Evolutionary conservation across 2,329 filamentous ascomycete genomes (phyloP).

Genomic region (Fusarium hostae): DNA sequence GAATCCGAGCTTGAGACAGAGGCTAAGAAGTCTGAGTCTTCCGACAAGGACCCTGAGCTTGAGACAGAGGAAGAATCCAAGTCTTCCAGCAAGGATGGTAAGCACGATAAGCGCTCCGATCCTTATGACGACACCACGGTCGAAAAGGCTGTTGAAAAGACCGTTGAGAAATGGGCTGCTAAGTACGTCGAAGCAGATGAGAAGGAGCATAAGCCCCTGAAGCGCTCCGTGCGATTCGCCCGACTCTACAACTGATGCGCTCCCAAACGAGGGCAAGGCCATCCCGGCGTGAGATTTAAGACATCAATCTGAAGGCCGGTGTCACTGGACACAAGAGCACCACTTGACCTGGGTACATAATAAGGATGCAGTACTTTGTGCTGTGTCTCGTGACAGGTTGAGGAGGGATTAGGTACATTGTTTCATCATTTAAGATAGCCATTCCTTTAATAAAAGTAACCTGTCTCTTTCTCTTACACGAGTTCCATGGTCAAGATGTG

Average conservation of each 20-base stretch:
- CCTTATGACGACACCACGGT: conserved; percentile 21
- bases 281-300: neutral
- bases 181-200: conserved; percentile 16
- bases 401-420: conserved; percentile 29
- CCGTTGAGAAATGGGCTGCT: conserved; percentile 9
- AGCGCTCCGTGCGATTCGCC: conserved; percentile 13
- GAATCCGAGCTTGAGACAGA: too few species aligned
- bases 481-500: neutral
- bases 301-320: neutral
- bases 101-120: conserved; percentile 11
- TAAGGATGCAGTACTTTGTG: neutral
- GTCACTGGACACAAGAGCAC: neutral
- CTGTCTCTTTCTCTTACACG: conserved; percentile 19
- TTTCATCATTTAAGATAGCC: conserved; percentile 34
- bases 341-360: neutral
- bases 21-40: too few species aligned
- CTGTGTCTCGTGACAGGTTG: neutral
- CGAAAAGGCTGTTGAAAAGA: conserved; percentile 25
- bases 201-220: neutral
- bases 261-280: conserved; percentile 10
- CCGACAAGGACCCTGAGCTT: too few species aligned
- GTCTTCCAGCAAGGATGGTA: neutral
- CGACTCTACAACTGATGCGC: conserved; percentile 37
- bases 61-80: neutral
- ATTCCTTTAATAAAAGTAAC: conserved; percentile 35